Evolutionary conservation across 75 land plant species (phyloP).

Genomic region (Larix kaempferi): DNA sequence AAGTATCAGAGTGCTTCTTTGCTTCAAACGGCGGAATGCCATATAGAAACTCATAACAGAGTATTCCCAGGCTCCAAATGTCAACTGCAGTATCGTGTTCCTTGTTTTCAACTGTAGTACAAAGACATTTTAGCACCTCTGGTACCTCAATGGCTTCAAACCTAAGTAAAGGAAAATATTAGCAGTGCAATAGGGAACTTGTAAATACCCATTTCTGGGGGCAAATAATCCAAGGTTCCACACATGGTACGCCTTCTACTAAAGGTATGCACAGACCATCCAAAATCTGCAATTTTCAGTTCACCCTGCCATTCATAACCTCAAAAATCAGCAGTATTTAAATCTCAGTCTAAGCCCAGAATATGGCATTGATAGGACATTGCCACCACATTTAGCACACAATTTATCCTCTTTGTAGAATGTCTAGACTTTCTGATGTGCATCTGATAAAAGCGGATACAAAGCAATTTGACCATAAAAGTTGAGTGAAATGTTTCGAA

Average conservation of each 20-base stretch:
- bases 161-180: not conserved
- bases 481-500: not conserved
- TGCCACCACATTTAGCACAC: too few relatives aligned
- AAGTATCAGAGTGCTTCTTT: slow-evolving; percentile 58
- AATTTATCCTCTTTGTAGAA: too few relatives aligned
- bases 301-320: slow-evolving; percentile 49
- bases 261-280: slow-evolving; percentile 76
- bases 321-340: slow-evolving; percentile 91
- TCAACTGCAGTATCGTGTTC: slow-evolving; percentile 70
- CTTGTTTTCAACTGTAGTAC: slow-evolving; percentile 47
- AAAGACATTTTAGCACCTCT: not conserved
- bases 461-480: not conserved
- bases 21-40: slow-evolving; percentile 79
- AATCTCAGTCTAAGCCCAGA: not conserved
- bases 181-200: not conserved
- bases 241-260: slow-evolving; percentile 80
- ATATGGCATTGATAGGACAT: too few relatives aligned
- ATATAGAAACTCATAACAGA: slow-evolving; percentile 78
- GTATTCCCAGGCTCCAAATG: slow-evolving; percentile 78
- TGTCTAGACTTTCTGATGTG: too few relatives aligned
- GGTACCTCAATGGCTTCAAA: not conserved
- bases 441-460: too few relatives aligned
- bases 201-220: slow-evolving; percentile 74
- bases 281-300: slow-evolving; percentile 48
- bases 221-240: slow-evolving; percentile 86